These are phyloP conservation scores for Pyrenochaeta sp. DNA, from an alignment of 2,329 filamentous ascomycete genomes.

Conservation along the genomic window DNA sequence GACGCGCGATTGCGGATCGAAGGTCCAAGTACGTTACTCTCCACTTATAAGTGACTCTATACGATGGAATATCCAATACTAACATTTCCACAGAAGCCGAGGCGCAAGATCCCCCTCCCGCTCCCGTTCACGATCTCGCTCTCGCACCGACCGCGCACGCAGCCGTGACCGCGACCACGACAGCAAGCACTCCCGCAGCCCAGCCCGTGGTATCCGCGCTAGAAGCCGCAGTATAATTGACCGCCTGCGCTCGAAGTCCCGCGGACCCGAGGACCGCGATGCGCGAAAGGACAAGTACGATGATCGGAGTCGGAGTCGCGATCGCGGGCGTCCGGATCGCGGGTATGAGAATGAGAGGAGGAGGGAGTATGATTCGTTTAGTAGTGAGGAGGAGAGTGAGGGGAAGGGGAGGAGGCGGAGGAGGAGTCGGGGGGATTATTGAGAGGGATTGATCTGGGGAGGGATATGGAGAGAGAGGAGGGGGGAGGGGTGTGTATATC, in stretches of 20 bases:
- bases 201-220: slow-evolving; percentile 25
- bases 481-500: too few species aligned
- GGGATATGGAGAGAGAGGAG: too few species aligned
- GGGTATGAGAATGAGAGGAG: slow-evolving; percentile 25
- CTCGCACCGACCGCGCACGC: slow-evolving; percentile 20
- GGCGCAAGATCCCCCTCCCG: slow-evolving; percentile 25
- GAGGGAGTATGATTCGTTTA: slow-evolving; percentile 24
- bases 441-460: too few species aligned
- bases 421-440: too few species aligned
- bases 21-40: slow-evolving; percentile 18
- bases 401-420: slow-evolving; percentile 17
- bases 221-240: slow-evolving; percentile 34
- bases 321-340: slow-evolving; percentile 25
- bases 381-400: slow-evolving; percentile 19
- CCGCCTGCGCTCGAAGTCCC: slow-evolving; percentile 34
- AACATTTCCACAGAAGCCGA: slow-evolving; percentile 21
- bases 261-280: slow-evolving; percentile 23
- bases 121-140: slow-evolving; percentile 26
- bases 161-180: slow-evolving; percentile 14
- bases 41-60: background rate
- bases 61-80: slow-evolving; percentile 3
- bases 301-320: slow-evolving; percentile 13
- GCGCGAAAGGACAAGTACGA: slow-evolving; percentile 5
- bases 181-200: slow-evolving; percentile 12
- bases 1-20: slow-evolving; percentile 28